These are phyloP conservation scores for Diutina sp. DNA, from an alignment of 1,139 yeast genomes.

Conservation along the genomic window DNA sequence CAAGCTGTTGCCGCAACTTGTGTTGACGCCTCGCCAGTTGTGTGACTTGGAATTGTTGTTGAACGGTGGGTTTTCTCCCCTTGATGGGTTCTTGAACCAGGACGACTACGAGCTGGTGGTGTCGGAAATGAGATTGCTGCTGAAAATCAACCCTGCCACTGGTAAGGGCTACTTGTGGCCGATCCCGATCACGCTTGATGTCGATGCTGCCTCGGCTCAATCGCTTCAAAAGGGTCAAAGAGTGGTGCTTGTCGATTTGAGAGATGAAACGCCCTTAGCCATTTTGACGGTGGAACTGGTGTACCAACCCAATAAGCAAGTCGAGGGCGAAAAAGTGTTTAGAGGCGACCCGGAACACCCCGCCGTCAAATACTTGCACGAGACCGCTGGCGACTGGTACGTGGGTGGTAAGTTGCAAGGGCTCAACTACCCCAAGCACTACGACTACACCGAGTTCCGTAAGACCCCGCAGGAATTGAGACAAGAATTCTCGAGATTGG, in stretches of 20 bases:
- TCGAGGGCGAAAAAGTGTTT: slow-evolving; percentile 77
- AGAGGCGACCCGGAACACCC: slow-evolving; percentile 98
- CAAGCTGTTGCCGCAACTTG: slow-evolving; percentile 34
- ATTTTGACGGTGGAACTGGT: slow-evolving; percentile 69
- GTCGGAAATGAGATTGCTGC: slow-evolving; percentile 55
- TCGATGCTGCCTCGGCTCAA: slow-evolving; percentile 39
- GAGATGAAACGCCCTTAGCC: slow-evolving; percentile 75
- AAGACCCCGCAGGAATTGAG: slow-evolving; percentile 88
- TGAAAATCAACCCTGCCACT: slow-evolving; percentile 17
- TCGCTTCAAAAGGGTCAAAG: slow-evolving; percentile 43
- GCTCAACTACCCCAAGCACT: slow-evolving; percentile 72
- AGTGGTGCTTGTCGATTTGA: slow-evolving; percentile 65
- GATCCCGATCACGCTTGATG: slow-evolving; percentile 86
- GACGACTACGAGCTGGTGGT: slow-evolving; percentile 77
- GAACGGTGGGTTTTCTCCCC: slow-evolving; percentile 92
- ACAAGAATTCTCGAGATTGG: slow-evolving; percentile 63
- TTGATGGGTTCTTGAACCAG: slow-evolving; percentile 74
- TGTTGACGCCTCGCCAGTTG: slow-evolving; percentile 74
- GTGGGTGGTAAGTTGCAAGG: slow-evolving; percentile 86
- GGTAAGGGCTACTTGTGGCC: slow-evolving; percentile 75
- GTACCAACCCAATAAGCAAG: slow-evolving; percentile 66
- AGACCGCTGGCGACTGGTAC: slow-evolving; percentile 71
- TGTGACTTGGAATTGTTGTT: slow-evolving; percentile 88
- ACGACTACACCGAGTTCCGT: slow-evolving; percentile 79
- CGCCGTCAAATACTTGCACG: slow-evolving; percentile 62